Conservation (phyloP, 2,329 filamentous ascomycete species). For the Fusarium sublunatum region DNA sequence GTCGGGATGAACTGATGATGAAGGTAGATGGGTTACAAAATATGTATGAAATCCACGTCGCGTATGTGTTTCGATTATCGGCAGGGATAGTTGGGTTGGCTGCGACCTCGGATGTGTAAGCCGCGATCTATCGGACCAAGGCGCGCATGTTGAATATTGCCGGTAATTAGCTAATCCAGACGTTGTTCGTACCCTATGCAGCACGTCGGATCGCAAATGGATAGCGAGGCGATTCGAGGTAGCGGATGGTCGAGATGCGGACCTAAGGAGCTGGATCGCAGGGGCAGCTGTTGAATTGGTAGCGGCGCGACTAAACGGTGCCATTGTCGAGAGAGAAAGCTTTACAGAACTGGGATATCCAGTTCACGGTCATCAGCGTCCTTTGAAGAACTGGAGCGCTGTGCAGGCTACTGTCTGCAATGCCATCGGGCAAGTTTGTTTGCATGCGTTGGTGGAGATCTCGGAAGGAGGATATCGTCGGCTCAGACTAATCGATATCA, state of each 20-base stretch:
- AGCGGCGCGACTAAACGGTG: conserved; percentile 35
- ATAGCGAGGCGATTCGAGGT: conserved; percentile 12
- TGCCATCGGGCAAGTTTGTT: conserved; percentile 44
- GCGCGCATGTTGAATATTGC: conserved; percentile 8
- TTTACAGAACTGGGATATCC: conserved; percentile 12
- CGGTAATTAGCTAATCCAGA: neutral
- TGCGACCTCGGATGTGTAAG: conserved; percentile 19
- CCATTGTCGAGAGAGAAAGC: conserved; percentile 37
- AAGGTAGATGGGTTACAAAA: conserved; percentile 95
- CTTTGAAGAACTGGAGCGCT: conserved; percentile 41
- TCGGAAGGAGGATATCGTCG: conserved; percentile 28
- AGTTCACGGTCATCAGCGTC: conserved; percentile 41
- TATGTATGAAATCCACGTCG: conserved; percentile 86
- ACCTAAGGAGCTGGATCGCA: conserved; percentile 36
- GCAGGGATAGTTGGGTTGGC: conserved; percentile 13
- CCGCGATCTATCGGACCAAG: conserved; percentile 24
- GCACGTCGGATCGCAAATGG: neutral
- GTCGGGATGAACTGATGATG: conserved; percentile 91
- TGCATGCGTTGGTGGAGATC: conserved; percentile 14
- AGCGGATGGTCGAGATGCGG: conserved; percentile 23
- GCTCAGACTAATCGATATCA: conserved; percentile 7
- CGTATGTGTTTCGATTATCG: conserved; percentile 17
- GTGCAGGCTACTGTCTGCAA: conserved; percentile 40
- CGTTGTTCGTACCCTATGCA: conserved; percentile 6
- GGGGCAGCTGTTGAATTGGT: conserved; percentile 25